Percentiles rank a stretch among this genome's conserved stretches.
Conservation (phyloP, 1,139 yeast genomes). For the Nakaseomyces nivariensis region DNA sequence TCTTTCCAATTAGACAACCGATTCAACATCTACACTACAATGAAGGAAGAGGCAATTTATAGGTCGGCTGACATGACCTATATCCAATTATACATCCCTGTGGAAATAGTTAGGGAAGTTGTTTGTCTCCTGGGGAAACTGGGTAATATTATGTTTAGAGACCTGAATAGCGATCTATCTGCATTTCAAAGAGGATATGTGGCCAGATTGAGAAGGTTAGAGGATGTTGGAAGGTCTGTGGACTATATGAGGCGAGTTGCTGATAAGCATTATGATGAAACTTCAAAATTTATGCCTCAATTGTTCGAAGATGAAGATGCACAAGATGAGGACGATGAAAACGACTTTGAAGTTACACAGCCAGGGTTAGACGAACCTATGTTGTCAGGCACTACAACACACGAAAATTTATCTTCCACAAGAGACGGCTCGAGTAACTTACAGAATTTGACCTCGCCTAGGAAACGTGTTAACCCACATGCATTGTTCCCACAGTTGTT, state of each 20-base stretch:
- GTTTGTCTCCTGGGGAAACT: constrained; percentile 55
- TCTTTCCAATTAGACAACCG: too few relatives aligned
- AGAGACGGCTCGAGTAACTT: background rate
- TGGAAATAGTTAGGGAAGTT: constrained; percentile 59
- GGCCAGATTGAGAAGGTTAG: constrained; percentile 54
- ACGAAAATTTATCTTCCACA: background rate
- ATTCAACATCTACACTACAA: too few relatives aligned
- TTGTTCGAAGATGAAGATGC: background rate
- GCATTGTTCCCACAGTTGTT: constrained; percentile 10
- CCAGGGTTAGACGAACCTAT: constrained; percentile 5
- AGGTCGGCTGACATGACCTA: constrained; percentile 72
- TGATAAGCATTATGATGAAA: constrained; percentile 29
- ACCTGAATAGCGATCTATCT: constrained; percentile 54
- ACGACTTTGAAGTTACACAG: constrained; percentile 8
- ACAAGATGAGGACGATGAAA: constrained; percentile 12
- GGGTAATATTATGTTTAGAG: constrained; percentile 59
- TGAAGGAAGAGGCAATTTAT: constrained; percentile 21
- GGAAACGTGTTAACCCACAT: constrained; percentile 1
- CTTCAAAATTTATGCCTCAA: constrained; percentile 34
- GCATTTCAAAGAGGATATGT: constrained; percentile 69
- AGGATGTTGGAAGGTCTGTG: constrained; percentile 59
- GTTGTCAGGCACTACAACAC: background rate
- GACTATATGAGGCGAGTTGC: constrained; percentile 41
- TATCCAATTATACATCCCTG: constrained; percentile 62
- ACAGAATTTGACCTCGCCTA: background rate